A percentile compares a stretch with the other conserved stretches of the same genome.
phyloP scores from a whole-genome alignment of 148 eudicot species.

The Rhododendron kiyosumense region DNA sequence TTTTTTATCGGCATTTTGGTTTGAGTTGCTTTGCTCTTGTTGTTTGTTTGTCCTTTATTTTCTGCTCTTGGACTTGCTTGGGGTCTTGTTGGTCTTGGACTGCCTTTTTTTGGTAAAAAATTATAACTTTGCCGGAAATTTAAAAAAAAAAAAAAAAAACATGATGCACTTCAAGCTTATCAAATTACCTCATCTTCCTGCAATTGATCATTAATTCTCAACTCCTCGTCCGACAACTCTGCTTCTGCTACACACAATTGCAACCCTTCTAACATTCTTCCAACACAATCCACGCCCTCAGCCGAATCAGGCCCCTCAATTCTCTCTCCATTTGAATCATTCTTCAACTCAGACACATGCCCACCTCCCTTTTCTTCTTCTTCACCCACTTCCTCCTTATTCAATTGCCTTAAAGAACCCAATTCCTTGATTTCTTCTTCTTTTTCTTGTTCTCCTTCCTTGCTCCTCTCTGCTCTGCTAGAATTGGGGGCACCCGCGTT shows the following conservation, averaged over 20 bases:
- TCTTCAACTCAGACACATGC: constrained; percentile 2
- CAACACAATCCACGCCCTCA: constrained; percentile 29
- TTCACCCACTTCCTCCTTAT: constrained; percentile 6
- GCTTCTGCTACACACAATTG: constrained; percentile 39
- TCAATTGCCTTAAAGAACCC: constrained; percentile 26
- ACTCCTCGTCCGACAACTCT: constrained; percentile 53
- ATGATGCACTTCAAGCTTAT: neutral
- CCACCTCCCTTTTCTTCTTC: neutral
- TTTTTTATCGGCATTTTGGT: too few relatives aligned
- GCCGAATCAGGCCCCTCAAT: constrained; percentile 15
- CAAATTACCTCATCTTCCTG: constrained; percentile 86
- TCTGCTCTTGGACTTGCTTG: too few relatives aligned
- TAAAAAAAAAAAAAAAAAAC: too few relatives aligned
- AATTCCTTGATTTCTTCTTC: constrained; percentile 15
- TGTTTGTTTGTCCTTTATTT: too few relatives aligned
- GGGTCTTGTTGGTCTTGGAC: too few relatives aligned
- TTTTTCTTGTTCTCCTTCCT: neutral
- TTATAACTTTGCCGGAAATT: too few relatives aligned
- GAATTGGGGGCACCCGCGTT: constrained; percentile 24
- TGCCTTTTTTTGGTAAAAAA: too few relatives aligned
- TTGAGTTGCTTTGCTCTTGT: too few relatives aligned
- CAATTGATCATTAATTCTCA: constrained; percentile 66
- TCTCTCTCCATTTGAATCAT: constrained; percentile 9
- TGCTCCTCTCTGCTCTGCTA: neutral
- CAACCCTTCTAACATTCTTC: constrained; percentile 45